Conservation (phyloP, 2,329 filamentous ascomycete genomes). For the Colletotrichum noveboracense region DNA sequence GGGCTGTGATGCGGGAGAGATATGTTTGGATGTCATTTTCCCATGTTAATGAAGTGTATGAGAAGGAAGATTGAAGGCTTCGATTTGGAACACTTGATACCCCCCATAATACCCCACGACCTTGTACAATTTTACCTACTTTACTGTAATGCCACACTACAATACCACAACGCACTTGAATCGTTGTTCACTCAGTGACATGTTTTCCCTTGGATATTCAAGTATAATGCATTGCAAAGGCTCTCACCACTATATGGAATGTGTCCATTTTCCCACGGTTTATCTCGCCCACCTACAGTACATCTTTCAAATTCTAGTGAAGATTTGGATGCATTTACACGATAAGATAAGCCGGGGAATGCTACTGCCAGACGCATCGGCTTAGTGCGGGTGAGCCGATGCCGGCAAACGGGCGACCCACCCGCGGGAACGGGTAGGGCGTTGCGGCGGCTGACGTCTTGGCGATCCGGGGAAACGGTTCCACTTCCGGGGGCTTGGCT, state of each 20-base stretch:
- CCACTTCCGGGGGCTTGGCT: not conserved
- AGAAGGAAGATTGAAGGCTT: not conserved
- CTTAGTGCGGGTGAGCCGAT: not conserved
- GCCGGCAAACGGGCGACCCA: not conserved
- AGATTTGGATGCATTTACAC: not conserved
- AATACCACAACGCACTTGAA: not conserved
- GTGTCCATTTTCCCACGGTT: not conserved
- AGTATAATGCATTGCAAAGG: too few relatives aligned
- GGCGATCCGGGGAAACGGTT: not conserved
- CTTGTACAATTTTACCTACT: not conserved
- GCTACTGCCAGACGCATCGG: not conserved
- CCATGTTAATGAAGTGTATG: not conserved
- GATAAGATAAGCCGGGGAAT: not conserved
- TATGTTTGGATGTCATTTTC: not conserved
- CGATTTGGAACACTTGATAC: not conserved
- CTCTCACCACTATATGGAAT: fast-evolving
- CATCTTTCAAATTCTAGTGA: not conserved
- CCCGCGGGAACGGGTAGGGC: not conserved
- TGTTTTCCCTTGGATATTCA: too few relatives aligned
- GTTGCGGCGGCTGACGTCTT: not conserved
- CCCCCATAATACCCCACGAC: not conserved
- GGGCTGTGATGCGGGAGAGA: not conserved
- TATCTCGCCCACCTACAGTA: fast-evolving
- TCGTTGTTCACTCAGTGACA: not conserved
- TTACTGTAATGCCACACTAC: not conserved